These are phyloP conservation scores for Phialophora tarda DNA, from an alignment of 2,329 filamentous ascomycete genomes.

Conservation along the genomic window DNA sequence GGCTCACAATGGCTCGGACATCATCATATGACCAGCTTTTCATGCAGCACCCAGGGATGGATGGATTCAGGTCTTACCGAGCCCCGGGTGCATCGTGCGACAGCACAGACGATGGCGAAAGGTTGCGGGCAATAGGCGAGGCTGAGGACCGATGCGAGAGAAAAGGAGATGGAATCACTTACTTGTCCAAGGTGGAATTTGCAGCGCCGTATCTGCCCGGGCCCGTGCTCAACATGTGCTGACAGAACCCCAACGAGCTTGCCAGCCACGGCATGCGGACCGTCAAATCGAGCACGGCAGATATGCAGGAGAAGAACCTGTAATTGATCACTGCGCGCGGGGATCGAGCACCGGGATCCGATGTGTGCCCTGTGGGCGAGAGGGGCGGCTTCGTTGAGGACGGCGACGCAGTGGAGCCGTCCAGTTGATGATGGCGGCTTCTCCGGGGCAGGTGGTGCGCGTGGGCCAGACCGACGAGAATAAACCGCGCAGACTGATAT, in stretches of 20 bases:
- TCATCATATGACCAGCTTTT: slow-evolving; percentile 39
- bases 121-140: slow-evolving; percentile 18
- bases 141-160: slow-evolving; percentile 25
- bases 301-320: slow-evolving; percentile 75
- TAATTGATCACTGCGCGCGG: slow-evolving; percentile 74
- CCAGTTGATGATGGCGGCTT: slow-evolving; percentile 36
- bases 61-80: slow-evolving; percentile 14
- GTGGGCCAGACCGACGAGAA: slow-evolving; percentile 50
- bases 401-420: slow-evolving; percentile 23
- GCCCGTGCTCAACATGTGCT: slow-evolving; percentile 74
- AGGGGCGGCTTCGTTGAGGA: slow-evolving; percentile 19
- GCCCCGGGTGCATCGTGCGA: slow-evolving; percentile 21
- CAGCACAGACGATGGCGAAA: slow-evolving; percentile 1
- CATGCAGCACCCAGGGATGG: slow-evolving; percentile 33
- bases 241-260: slow-evolving; percentile 74
- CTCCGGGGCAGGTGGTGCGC: slow-evolving; percentile 33
- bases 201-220: slow-evolving; percentile 76
- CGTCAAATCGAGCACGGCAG: slow-evolving; percentile 74
- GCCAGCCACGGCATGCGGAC: slow-evolving; percentile 89
- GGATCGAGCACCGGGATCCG: slow-evolving; percentile 42
- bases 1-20: slow-evolving; percentile 20
- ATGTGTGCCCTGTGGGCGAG: slow-evolving; percentile 20
- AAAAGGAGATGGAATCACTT: slow-evolving; percentile 57
- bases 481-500: slow-evolving; percentile 69
- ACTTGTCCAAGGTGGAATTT: slow-evolving; percentile 88